Percentiles rank a stretch among this genome's conserved stretches.
These are phyloP conservation scores for Penicillium macrosclerotiorum DNA, from an alignment of 495 filamentous ascomycete species.

Conservation along the genomic window DNA sequence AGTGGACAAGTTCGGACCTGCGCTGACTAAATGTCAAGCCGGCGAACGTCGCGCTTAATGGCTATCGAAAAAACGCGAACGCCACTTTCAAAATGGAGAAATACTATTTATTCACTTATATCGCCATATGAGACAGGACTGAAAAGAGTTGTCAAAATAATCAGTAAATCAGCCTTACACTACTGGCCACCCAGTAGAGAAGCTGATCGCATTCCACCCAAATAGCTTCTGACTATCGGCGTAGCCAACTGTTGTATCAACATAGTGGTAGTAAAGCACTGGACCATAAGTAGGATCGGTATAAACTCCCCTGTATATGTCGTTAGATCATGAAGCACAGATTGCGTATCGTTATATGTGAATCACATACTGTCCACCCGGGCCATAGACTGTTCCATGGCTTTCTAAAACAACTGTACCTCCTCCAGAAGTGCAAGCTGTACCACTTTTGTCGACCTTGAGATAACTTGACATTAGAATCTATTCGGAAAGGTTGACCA, in stretches of 20 bases:
- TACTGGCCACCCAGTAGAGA: conserved; percentile 66
- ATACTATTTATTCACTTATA: too few relatives aligned
- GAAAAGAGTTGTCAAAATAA: too few relatives aligned
- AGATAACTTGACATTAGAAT: neutral
- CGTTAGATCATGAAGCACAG: neutral
- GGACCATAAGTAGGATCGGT: conserved; percentile 46
- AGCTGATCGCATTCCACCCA: conserved; percentile 66
- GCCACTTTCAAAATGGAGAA: too few relatives aligned
- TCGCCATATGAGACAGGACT: too few relatives aligned
- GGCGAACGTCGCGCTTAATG: too few relatives aligned
- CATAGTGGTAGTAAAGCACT: conserved; percentile 72
- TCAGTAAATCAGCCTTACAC: conserved; percentile 22
- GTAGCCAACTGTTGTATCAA: conserved; percentile 63
- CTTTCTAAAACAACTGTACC: conserved; percentile 63
- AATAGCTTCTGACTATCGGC: conserved; percentile 63
- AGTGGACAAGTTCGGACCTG: too few relatives aligned
- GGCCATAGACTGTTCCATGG: conserved; percentile 66
- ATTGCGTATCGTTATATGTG: neutral
- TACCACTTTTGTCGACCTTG: conserved; percentile 56
- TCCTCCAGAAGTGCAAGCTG: conserved; percentile 56
- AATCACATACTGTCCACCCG: conserved; percentile 61
- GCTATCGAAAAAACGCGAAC: too few relatives aligned
- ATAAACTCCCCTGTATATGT: conserved; percentile 44
- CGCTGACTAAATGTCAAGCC: too few relatives aligned
- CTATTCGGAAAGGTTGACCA: neutral